Base-by-base conservation (phyloP, 192 early-diverging fungal species). In the Anaeromyces robustus region DNA sequence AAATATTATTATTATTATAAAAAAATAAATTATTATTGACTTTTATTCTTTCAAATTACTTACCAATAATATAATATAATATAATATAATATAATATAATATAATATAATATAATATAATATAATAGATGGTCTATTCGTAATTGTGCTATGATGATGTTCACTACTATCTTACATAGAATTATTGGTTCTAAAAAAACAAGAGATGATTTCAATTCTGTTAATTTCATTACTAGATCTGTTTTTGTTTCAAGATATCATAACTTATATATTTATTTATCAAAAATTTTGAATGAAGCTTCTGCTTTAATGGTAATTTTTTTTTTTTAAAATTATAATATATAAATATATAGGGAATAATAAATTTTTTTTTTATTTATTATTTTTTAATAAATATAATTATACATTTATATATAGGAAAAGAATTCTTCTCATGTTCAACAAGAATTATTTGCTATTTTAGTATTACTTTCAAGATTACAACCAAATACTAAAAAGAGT, bases 141-240 rank as follows among this genome's bases (percentile, higher is more conserved):
- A 98, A 98, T 85, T 95, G 95, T 78, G 94, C 95, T 52, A 92
- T 95, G 9, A 95, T 98, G 92, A 83, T 98, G 80, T 98, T 95
- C 84, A 93, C 95, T 9, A 90, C 96, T 3, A 81, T 97, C 31
- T 84, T 97, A 18, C 92, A 92, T 29, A 91, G 95, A 78, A 91
- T 92, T 14, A 92, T 98, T 86, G 97, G 97, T 12, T 91, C 90
- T 77, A 97, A 93, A 83, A 92, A 92, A 79, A 87, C 87, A 12
- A 89, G 88, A 29, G 92, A 94, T 77, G 91, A 96, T 80, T 87
- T 90, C 30, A 86, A 89, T 80, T 87, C 87, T 6, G 86, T 93
- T 78, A 94, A 95, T 43, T 89, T 92, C 29, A 90, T 96, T 29
- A 94, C 95, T 3, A 93, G 92, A 0, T 90, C 94, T 30, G 96